Base-by-base conservation (phyloP, 495 filamentous ascomycete genomes). In the Xanthoparmelia taractica region DNA sequence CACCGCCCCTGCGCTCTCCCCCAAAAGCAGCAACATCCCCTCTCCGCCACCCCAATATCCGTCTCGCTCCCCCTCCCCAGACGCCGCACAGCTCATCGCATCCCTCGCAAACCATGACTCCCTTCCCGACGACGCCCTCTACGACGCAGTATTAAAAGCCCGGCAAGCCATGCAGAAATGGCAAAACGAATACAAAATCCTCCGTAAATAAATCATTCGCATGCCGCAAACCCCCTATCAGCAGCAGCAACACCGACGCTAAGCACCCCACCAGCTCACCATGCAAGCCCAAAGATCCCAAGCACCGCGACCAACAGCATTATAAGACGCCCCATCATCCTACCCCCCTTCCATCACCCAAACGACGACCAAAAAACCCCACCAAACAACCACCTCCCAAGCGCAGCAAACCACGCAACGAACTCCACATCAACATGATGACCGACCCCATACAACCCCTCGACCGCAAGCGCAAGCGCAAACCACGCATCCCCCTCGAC, bases 111-210 rank as follows among this genome's bases (percentile, higher is more conserved):
- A 27, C 13, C 18, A 33, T 7, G 13, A 57, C 25, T 50, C 37
- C 20, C 20, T 58, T 12, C 11, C 34, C 27, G 38, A 63, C 27
- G 25, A 37, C 27, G 55, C 36, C n/a, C 77, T 90, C 0, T 84
- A 85, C 59, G 70, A 71, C 8, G 73, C 80, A 18, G 75, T 83
- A 6, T 76, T 80, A 37, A 81, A 83, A 57, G 77, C 79, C 4
- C 80, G 78, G 17, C 70, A 76, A 54, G 78, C 80, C 6, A 66
- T 92, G 59, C 74, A 76, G 47, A 73, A 74, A 8, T 86, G 84
- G 76, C 85, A 91, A 70, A 76, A 84, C 23, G 85, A 92, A 67
- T 89, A 80, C 67, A 68, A 83, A 17, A 77, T 77, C 20, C 78
- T 91, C 8, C 79, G 85, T 61, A 79, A 80, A 59, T 74, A 84